A percentile compares a stretch with the other conserved stretches of the same genome.
Conservation (phyloP, 1,139 yeast genomes). For the Kodamaea sp. region DNA sequence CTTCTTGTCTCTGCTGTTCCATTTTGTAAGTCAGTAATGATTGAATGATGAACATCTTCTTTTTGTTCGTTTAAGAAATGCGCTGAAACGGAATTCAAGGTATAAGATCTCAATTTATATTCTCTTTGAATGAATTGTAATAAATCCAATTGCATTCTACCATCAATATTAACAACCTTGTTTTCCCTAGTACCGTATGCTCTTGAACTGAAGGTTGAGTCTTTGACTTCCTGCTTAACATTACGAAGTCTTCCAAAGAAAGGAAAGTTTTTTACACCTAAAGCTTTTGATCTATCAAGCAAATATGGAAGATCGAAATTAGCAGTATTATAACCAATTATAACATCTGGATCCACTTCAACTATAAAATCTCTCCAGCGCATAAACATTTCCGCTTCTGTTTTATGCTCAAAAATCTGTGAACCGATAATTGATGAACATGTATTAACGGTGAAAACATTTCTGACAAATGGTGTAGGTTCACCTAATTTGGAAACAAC, state of each 20-base stretch:
- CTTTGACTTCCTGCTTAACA: conserved; percentile 73
- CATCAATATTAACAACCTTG: conserved; percentile 88
- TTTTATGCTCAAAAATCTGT: conserved; percentile 71
- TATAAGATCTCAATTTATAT: conserved; percentile 89
- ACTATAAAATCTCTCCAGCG: conserved; percentile 84
- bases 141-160: conserved; percentile 91
- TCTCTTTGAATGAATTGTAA: conserved; percentile 93
- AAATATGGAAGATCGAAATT: conserved; percentile 95
- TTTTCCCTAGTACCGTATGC: conserved; percentile 97
- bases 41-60: conserved; percentile 97
- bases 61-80: conserved; percentile 93
- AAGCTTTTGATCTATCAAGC: conserved; percentile 78
- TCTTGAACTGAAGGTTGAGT: conserved; percentile 82
- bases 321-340: conserved; percentile 92
- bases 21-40: conserved; percentile 89
- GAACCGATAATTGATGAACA: conserved; percentile 95
- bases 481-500: conserved; percentile 86
- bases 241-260: conserved; percentile 74
- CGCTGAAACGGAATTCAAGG: conserved; percentile 92
- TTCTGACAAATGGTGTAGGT: conserved; percentile 78
- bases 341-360: conserved; percentile 89
- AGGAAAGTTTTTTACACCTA: conserved; percentile 68
- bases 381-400: conserved; percentile 78
- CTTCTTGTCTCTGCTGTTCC: conserved; percentile 92
- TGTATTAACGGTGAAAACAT: conserved; percentile 88